phyloP scores from a whole-genome alignment of 139 green algal species.

The Micractinium sp. region DNA sequence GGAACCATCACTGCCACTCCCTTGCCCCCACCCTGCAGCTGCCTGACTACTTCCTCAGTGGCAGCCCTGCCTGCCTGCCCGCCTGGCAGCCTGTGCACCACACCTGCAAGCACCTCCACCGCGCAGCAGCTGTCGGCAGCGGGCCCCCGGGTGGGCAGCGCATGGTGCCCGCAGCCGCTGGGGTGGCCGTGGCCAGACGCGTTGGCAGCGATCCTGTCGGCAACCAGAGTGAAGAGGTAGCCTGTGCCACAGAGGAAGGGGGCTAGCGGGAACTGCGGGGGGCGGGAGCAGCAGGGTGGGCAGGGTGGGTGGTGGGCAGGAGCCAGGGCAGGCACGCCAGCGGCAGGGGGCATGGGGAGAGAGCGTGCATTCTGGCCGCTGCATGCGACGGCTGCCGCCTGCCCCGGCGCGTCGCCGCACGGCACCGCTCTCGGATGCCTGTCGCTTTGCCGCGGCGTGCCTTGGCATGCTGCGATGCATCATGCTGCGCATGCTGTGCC shows the following conservation, averaged over 20 bases:
- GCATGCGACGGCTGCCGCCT: background rate
- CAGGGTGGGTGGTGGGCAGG: background rate
- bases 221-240: constrained; percentile 55
- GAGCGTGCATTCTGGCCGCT: background rate
- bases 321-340: background rate
- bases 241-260: constrained; percentile 60
- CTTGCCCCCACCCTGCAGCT: too few species aligned
- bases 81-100: background rate
- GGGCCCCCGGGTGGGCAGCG: background rate
- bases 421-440: too few species aligned
- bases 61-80: background rate
- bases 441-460: too few species aligned
- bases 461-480: too few species aligned
- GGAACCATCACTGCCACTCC: too few species aligned
- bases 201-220: constrained; percentile 3
- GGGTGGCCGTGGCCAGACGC: background rate
- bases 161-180: background rate
- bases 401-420: too few species aligned
- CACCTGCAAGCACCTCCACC: constrained; percentile 30
- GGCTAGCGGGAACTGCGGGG: constrained; percentile 51
- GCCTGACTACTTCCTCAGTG: background rate
- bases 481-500: background rate
- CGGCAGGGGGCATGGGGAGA: background rate
- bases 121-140: constrained; percentile 17
- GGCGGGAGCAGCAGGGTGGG: background rate